Evolutionary conservation across 2,329 filamentous ascomycete genomes (phyloP), one percentile per base, ranked within the genome.

Genomic region (Claviceps paspali): DNA sequence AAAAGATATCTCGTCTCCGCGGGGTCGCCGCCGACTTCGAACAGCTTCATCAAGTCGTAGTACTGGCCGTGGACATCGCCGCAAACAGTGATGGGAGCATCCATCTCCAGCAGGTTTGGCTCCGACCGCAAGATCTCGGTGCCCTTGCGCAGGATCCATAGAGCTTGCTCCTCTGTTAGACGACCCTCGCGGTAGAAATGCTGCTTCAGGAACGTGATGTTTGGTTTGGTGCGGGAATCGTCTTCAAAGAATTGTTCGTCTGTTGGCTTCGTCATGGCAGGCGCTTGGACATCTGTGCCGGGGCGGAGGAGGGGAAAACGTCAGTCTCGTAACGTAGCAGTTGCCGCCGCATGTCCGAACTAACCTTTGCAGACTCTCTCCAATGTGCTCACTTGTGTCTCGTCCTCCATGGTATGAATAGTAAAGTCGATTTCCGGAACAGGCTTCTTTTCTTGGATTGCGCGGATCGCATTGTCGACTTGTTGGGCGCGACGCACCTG

Each of bases 1-100:
- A 98, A 98, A 42, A 98, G 75, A 62, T 98, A 98, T 53, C 91
- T 70, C 22, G 91, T 98, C 64, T 98, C 91, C 38, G 88, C 76
- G 29, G 91, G 91, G 59, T 98, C 91, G 46, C 91, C 91, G 47
- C 91, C 91, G 36, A 98, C 91, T 62, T 98, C 91, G 53, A 98
- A 98, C 24, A 98, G 72, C 69, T 98, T 98, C 91, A 98, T 98
- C 55, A 98, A 64, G 60, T 98, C 91, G 60, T 94, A 98, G 66
- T 96, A 98, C 64, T 98, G 91, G 48, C 91, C 91, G 61, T 98
- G 91, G 38, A 98, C 87, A 54, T 98, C 91, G 56, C 91, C 91
- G 53, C 91, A 98, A 35, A 98, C 91, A 8, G 91, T 98, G 55
- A 98, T 98, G 43, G 91, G 91, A 29, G 91, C 91, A 60, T 98